Base-by-base conservation (phyloP, 371 early-diverging fungal species). In the Mortierella sp. region DNA sequence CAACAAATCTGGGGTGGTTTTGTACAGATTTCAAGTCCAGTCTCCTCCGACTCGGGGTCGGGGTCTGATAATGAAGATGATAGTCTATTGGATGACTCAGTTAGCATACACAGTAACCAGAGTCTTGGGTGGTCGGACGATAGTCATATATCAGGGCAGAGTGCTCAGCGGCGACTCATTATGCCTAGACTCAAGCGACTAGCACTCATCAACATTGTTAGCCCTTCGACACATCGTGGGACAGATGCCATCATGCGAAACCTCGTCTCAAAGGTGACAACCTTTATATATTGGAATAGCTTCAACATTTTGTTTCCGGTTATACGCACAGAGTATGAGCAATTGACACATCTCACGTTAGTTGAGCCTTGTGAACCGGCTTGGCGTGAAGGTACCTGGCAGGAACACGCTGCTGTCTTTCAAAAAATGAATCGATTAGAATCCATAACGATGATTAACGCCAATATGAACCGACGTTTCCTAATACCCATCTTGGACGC, bases 221-320 rank as follows among this genome's bases (percentile, higher is more conserved):
- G 76, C 15, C 70, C 76, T 3, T 61, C 76, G 26, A 66, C 62
- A 2, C 62, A 75, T 49, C 61, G 70, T 0, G 76, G 76, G 2
- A 75, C 76, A 0, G 76, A 75, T 42, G 35, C 34, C 1, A 17
- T 57, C 3, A 66, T 75, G 70, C 57, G 76, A 19, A 31, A 34
- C 10, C 55, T 75, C 22, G 66, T 75, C 12, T 60, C 66, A 0
- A 54, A 66, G 2, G 76, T 66, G 4, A 28, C 34, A 15, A 62
- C 76, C 3, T 75, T 61, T 53, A 15, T 75, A 17, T 64, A 75
- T 15, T 70, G 76, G 70, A 65, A 74, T 53, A 66, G 70, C 34
- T 66, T 70, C 45, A 75, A 75, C 63, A 66, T 75, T 23, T 34
- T 75, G 26, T 75, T 75, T 26, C 76, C 76, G 5, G 64, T 75